phyloP scores from a whole-genome alignment of 805 yeast genomes.

The Yarrowia porcina region DNA sequence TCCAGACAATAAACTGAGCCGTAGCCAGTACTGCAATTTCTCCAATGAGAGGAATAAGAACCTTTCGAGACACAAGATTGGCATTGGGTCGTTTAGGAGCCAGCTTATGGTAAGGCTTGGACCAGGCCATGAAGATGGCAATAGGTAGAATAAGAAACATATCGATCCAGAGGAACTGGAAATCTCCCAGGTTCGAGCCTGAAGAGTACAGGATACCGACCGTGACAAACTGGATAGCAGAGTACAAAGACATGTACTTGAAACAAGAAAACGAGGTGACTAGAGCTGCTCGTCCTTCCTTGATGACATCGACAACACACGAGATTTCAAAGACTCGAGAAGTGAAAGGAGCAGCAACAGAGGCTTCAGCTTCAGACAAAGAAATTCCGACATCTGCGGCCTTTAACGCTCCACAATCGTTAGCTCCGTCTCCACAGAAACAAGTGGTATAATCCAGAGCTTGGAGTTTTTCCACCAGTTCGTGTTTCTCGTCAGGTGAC shows the following conservation, averaged over 20 bases:
- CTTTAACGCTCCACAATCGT: constrained; percentile 96
- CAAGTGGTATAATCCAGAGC: constrained; percentile 87
- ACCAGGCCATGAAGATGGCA: constrained; percentile 97
- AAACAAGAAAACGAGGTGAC: constrained; percentile 96
- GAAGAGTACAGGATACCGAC: constrained; percentile 79
- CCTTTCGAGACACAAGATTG: constrained; percentile 83
- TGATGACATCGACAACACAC: constrained; percentile 86
- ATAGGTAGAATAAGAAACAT: constrained; percentile 85
- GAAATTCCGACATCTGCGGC: constrained; percentile 98
- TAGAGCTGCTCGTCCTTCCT: constrained; percentile 91
- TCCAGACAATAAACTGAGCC: constrained; percentile 73
- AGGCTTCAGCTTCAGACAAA: constrained; percentile 94
- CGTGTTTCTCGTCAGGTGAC: constrained; percentile 99
- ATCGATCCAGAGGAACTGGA: constrained; percentile 94
- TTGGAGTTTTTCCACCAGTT: constrained; percentile 83
- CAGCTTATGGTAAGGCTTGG: constrained; percentile 63
- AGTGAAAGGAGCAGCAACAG: constrained; percentile 98
- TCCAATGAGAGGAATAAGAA: constrained; percentile 76
- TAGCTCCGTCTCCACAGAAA: constrained; percentile 99
- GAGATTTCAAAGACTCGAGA: constrained; percentile 85
- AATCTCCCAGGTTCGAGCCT: constrained; percentile 94
- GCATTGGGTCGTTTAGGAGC: constrained; percentile 85
- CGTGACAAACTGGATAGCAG: constrained; percentile 91
- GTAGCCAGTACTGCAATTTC: constrained; percentile 60
- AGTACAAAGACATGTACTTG: constrained; percentile 95